Base-by-base conservation (phyloP, 805 yeast genomes). In the Yamadazyma insecticola region DNA sequence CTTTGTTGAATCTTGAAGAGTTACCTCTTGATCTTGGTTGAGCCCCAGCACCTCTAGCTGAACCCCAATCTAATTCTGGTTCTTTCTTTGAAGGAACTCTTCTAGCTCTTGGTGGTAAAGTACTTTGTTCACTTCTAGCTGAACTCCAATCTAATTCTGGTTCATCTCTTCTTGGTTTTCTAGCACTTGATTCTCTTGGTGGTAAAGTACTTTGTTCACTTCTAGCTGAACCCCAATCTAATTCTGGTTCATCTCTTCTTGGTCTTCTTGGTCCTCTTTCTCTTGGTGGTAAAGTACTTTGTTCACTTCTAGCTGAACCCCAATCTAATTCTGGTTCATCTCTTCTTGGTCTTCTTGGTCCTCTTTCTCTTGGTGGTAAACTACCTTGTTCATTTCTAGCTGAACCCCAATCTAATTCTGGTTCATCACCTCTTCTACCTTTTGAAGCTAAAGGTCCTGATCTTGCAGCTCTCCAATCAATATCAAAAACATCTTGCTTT, bases 241-340 rank as follows among this genome's bases (percentile, higher is more conserved):
- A n/a, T 21, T 75, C 74, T n/a, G 38, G 36, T 20, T 30, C 40
- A 13, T 33, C 35, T 28, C 33, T 31, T 31, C 32, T 38, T 43
- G 55, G 62, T 42, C 47, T 47, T 32, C 50, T 40, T 35, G 18
- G 26, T 37, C 60, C 67, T 35, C 43, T 39, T 6, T 39, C 28
- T 39, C 54, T 43, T 26, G 47, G 54, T 16, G 43, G 43, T 62
- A 27, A 69, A 32, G 38, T 53, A 44, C 54, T 13, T 29, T 48
- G 37, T 51, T 63, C 41, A 43, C 40, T 51, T 45, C 56, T 39
- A 22, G 41, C 75, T 7, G 65, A 40, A 32, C 69, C 62, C 78
- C 86, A 78, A 55, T 81, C 86, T 32, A 77, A 57, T 19, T 75
- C 74, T 28, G 76, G 74, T 47, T 70, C 78, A 45, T 67, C 74